phyloP scores from a whole-genome alignment of 1,284 basidiomycete species.

The Rhodotorula sp. region DNA sequence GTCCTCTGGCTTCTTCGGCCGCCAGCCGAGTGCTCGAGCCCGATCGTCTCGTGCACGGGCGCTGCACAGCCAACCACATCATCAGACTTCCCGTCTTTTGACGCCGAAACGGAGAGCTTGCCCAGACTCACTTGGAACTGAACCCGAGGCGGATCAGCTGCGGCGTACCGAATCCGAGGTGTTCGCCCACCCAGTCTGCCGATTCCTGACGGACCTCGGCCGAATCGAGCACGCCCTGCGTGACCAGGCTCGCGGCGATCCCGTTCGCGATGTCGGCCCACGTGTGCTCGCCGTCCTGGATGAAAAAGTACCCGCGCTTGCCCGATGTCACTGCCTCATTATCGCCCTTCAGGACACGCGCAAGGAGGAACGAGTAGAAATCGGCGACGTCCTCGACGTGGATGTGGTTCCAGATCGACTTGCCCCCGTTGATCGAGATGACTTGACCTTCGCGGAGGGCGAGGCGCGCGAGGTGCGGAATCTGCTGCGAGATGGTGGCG shows the following conservation, averaged over 20 bases:
- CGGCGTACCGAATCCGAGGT: not conserved
- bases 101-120: not conserved
- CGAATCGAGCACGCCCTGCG: not conserved
- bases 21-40: not conserved
- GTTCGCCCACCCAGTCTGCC: not conserved
- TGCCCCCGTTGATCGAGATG: not conserved
- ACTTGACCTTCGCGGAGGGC: not conserved
- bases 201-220: not conserved
- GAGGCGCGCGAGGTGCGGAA: not conserved
- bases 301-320: not conserved
- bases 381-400: not conserved
- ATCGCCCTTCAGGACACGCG: not conserved
- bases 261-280: not conserved
- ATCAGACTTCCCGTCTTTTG: not conserved
- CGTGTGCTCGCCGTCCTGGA: not conserved
- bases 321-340: not conserved
- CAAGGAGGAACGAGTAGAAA: not conserved
- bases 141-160: not conserved
- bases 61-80: not conserved
- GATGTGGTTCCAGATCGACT: not conserved
- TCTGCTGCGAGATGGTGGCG: slow-evolving; percentile 1
- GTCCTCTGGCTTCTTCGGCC: not conserved
- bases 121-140: not conserved
- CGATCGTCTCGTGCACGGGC: not conserved
- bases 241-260: not conserved